Base-by-base conservation (phyloP, 768 basidiomycete species). In the Calocybe gangraenosa region DNA sequence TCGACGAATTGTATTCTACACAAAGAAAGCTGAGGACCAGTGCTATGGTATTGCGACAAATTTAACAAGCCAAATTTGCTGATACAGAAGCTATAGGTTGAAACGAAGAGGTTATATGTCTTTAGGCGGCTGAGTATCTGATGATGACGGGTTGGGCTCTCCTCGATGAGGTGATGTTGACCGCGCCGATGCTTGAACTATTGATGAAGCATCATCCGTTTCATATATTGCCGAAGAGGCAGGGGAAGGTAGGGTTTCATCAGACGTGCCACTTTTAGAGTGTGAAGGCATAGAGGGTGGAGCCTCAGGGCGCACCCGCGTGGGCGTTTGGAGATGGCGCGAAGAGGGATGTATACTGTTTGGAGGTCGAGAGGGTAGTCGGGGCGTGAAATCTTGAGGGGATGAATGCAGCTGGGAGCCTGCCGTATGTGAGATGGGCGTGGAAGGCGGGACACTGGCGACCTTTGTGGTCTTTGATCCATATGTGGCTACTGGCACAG, bases 311-410 rank as follows among this genome's bases (percentile, higher is more conserved):
- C 42, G 55, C 40, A 69, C 71, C 52, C 65, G 66, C 15, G 59
- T 71, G 3, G 84, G 80, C 0, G 79, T 73, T 28, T 66, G 59
- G 14, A 72, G 68, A 56, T 73, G 73, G 20, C 86, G 78, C 18
- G 79, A 67, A 10, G 87, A 88, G 10, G 87, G 88, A 52, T 91
- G 88, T 42, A 91, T 90, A 57, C 87, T 90, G 37, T 71, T 76
- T 11, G 76, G 66, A 2, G 88, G 88, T 20, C 84, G 77, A 3
- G 74, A 57, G 6, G 88, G 87, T 17, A 89, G 69, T 30, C 74
- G 74, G 0, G 88, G 88, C 0, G 81, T 75, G 52, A 90, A 91
- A 61, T 91, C 88, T 53, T 82, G 79, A 23, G 71, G 68, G 9
- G 68, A 58, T 22, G 63, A 53, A 14, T 60, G 49, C 9, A 49